Percentiles rank a stretch among this genome's conserved stretches.
These are phyloP conservation scores for Podosphaera xanthii DNA, from an alignment of 2,329 filamentous ascomycete genomes.

Conservation along the genomic window DNA sequence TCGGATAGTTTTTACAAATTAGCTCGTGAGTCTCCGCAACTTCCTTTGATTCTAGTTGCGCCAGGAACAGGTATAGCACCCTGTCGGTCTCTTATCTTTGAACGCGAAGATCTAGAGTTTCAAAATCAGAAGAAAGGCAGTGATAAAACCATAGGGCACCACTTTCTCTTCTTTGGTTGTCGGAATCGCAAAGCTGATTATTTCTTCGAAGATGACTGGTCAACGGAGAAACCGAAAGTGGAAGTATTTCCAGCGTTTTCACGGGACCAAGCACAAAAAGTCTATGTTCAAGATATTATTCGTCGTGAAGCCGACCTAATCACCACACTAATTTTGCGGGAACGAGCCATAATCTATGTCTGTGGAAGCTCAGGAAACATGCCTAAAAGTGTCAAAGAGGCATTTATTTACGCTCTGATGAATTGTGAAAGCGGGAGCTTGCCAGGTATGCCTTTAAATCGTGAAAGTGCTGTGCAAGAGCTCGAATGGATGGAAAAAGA, in stretches of 20 bases:
- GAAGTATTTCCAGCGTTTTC: constrained; percentile 45
- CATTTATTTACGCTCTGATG: constrained; percentile 35
- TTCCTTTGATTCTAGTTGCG: constrained; percentile 50
- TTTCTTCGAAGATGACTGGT: constrained; percentile 65
- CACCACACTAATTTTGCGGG: constrained; percentile 25
- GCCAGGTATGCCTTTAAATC: neutral
- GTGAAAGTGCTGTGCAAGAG: constrained; percentile 9
- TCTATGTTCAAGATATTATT: constrained; percentile 36
- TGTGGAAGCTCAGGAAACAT: constrained; percentile 42
- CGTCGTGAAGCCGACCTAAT: constrained; percentile 13
- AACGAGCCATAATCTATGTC: constrained; percentile 30
- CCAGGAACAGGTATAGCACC: constrained; percentile 78
- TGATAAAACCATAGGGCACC: constrained; percentile 7
- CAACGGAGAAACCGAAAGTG: constrained; percentile 20
- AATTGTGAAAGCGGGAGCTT: neutral
- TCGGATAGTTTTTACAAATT: constrained; percentile 17
- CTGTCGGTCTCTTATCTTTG: constrained; percentile 57
- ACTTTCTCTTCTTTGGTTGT: constrained; percentile 61
- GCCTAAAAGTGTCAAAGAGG: constrained; percentile 45
- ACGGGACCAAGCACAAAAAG: constrained; percentile 38
- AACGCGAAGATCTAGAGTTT: constrained; percentile 25
- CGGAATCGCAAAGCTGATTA: constrained; percentile 55
- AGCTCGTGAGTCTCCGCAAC: constrained; percentile 19
- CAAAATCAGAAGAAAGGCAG: constrained; percentile 9
- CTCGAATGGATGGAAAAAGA: constrained; percentile 39